Evolutionary conservation across 202 grass and related monocot genomes (phyloP).

Genomic region (Thinopyrum obtusiflorum): DNA sequence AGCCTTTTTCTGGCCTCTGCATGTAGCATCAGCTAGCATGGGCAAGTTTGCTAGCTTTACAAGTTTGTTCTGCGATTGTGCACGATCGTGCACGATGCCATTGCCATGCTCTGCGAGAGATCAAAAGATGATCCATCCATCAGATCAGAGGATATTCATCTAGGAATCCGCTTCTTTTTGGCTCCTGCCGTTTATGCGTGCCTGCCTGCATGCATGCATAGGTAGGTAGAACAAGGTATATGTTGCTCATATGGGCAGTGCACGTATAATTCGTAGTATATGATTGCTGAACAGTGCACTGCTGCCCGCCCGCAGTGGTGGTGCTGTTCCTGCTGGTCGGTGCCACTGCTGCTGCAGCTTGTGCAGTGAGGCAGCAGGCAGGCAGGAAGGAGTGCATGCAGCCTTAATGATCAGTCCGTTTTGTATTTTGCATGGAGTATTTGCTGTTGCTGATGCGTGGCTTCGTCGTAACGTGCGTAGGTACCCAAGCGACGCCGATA

Average conservation of each 20-base stretch:
- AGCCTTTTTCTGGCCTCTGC: constrained; percentile 34
- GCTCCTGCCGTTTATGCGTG: constrained; percentile 1
- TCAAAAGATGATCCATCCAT: constrained; percentile 2
- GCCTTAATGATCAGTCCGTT: constrained; percentile 25
- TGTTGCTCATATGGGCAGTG: not conserved
- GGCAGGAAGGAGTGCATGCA: not conserved
- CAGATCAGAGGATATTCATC: constrained; percentile 18
- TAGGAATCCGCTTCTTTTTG: constrained; percentile 30
- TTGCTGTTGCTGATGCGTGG: constrained; percentile 11
- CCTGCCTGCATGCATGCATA: constrained; percentile 26
- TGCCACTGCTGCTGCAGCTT: not conserved
- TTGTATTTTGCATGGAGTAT: not conserved
- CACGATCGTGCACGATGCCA: not conserved
- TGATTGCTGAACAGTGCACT: constrained; percentile 48
- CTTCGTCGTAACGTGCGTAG: constrained; percentile 41
- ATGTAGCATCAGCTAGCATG: constrained; percentile 12
- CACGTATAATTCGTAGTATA: constrained; percentile 37
- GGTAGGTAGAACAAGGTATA: not conserved
- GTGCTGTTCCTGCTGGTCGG: not conserved
- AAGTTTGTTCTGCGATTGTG: not conserved
- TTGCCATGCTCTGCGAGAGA: constrained; percentile 18
- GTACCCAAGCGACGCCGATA: constrained; percentile 99
- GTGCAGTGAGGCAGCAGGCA: not conserved
- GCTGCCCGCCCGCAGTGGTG: not conserved
- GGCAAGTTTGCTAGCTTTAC: constrained; percentile 1